Percentiles rank a stretch among this genome's conserved stretches.
Conservation (phyloP, 805 yeast genomes). For the Wickerhamiella kazuoi region DNA sequence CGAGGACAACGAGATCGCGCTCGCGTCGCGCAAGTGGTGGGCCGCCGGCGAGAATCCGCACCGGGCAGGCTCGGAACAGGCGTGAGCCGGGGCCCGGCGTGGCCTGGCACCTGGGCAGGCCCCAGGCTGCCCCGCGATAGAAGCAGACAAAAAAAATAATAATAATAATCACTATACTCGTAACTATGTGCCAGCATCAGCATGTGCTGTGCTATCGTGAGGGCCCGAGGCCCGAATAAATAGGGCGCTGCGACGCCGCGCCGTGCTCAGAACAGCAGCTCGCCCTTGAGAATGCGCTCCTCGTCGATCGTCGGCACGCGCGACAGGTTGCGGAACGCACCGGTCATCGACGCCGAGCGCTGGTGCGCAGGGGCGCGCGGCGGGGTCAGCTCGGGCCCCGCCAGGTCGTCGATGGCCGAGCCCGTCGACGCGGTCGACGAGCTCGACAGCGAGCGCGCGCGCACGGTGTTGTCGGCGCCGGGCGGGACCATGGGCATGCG, state of each 20-base stretch:
- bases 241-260: no score
- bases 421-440: background rate
- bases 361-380: background rate
- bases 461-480: background rate
- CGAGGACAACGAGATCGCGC: background rate
- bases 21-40: background rate
- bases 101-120: background rate
- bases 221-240: no score
- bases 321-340: slow-evolving; percentile 1
- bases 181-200: no score
- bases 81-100: background rate
- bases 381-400: background rate
- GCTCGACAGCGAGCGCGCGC: background rate
- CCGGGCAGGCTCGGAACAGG: background rate
- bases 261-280: slow-evolving; percentile 14
- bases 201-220: no score
- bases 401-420: background rate
- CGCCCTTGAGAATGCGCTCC: slow-evolving; percentile 22
- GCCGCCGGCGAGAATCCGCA: background rate
- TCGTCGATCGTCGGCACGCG: slow-evolving; percentile 21
- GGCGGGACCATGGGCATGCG: background rate
- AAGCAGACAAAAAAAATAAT: no score
- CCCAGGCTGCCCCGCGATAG: no score
- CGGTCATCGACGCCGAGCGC: background rate
- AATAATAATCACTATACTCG: no score